These are phyloP conservation scores for Chamaecrista fasciculata DNA, from an alignment of 306 rosid genomes.

Conservation along the genomic window DNA sequence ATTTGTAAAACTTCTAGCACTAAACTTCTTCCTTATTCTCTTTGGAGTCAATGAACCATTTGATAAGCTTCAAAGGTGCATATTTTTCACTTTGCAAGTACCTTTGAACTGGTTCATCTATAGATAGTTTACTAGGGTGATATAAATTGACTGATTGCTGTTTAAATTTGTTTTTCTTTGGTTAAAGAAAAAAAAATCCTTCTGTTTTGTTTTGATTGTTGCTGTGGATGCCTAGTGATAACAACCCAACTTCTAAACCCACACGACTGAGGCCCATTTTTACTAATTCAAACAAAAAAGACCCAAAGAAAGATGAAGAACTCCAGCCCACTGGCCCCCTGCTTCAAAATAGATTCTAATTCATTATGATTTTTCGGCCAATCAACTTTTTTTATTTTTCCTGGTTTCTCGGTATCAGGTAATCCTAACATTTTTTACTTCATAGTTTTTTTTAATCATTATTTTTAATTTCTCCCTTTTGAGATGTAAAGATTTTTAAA, in stretches of 20 bases:
- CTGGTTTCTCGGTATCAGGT: conserved; percentile 27
- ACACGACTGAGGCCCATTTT: too few species aligned
- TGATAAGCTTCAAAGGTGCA: not conserved
- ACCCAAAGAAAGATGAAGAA: too few species aligned
- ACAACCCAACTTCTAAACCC: too few species aligned
- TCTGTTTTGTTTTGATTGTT: conserved; percentile 23
- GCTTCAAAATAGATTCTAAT: conserved; percentile 31
- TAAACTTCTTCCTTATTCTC: not conserved
- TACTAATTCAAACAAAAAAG: too few species aligned
- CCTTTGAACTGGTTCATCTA: conserved; percentile 14
- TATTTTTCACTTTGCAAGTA: not conserved
- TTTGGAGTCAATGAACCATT: conserved; percentile 19
- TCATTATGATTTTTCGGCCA: conserved; percentile 34
- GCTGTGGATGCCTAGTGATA: conserved; percentile 20
- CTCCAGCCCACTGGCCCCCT: too few species aligned
- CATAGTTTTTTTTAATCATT: conserved; percentile 19
- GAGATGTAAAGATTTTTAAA: conserved; percentile 40
- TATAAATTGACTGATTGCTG: conserved; percentile 12
- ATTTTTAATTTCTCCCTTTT: conserved; percentile 5
- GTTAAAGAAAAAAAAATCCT: not conserved
- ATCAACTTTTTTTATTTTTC: conserved; percentile 2
- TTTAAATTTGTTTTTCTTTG: conserved; percentile 2
- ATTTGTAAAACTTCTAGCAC: not conserved
- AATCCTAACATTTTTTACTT: conserved; percentile 40
- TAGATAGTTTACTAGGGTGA: conserved; percentile 14